A percentile compares a stretch with the other conserved stretches of the same genome.
Evolutionary conservation across 441 rosid genomes (phyloP).

Genomic region (Biscutella auriculata): DNA sequence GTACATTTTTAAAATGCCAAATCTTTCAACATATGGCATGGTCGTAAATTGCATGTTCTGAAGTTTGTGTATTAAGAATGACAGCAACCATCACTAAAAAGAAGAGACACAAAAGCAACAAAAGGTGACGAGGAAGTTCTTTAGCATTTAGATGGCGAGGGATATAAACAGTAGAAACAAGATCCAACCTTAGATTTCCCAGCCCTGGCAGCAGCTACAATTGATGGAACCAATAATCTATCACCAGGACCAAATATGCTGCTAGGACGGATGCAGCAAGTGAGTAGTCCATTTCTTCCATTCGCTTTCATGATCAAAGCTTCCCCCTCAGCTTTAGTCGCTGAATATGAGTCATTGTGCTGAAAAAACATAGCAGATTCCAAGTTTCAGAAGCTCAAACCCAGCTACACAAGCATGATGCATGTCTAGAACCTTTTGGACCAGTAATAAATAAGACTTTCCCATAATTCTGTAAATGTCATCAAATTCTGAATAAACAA

Average conservation of each 20-base stretch:
- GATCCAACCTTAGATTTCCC: constrained; percentile 81
- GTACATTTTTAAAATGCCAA: neutral
- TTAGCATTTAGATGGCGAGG: neutral
- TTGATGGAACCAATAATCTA: constrained; percentile 66
- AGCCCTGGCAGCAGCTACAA: constrained; percentile 72
- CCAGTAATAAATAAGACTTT: no score
- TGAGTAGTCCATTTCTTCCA: constrained; percentile 61
- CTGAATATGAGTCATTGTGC: constrained; percentile 84
- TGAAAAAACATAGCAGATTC: constrained; percentile 28
- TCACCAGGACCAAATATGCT: constrained; percentile 94
- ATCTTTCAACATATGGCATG: neutral
- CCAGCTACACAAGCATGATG: neutral
- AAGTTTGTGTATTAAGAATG: neutral
- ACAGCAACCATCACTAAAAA: neutral
- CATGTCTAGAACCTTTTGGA: no score
- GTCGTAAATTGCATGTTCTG: neutral
- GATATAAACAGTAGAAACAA: neutral
- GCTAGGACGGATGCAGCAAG: constrained; percentile 89
- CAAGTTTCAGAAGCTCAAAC: neutral
- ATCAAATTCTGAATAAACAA: neutral
- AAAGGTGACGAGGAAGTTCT: neutral
- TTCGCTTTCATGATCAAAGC: constrained; percentile 57
- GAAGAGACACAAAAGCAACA: neutral
- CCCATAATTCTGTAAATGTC: neutral
- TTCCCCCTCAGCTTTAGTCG: constrained; percentile 87